phyloP scores from a whole-genome alignment of 2,329 filamentous ascomycete genomes.

The Diaporthe eres region DNA sequence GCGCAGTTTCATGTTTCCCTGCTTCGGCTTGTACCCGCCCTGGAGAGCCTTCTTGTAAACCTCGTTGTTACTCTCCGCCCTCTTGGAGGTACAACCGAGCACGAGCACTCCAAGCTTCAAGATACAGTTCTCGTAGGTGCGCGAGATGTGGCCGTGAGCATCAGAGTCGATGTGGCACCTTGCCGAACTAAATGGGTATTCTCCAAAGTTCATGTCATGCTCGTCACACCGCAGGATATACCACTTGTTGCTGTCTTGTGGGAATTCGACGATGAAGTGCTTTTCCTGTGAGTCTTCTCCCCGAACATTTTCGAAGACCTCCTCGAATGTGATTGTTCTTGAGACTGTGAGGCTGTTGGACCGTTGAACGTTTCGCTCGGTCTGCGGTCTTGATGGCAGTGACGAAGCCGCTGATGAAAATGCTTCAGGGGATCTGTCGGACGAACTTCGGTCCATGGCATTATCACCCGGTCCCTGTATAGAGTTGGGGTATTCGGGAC shows the following conservation, averaged over 20 bases:
- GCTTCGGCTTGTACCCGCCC: neutral
- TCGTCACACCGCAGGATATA: slow-evolving; percentile 14
- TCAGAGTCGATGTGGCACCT: neutral
- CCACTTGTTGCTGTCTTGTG: neutral
- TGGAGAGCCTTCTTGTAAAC: neutral
- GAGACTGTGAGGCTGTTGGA: neutral
- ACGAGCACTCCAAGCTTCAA: neutral
- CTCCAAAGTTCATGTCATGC: slow-evolving; percentile 6
- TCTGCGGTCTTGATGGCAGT: neutral
- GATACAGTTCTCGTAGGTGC: neutral
- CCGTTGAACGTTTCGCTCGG: neutral
- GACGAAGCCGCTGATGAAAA: neutral
- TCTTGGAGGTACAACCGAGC: neutral
- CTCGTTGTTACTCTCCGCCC: neutral
- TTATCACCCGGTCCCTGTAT: no score
- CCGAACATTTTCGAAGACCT: neutral
- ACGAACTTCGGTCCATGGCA: neutral
- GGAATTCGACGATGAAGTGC: slow-evolving; percentile 9
- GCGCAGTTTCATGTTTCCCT: no score
- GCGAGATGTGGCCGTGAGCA: neutral
- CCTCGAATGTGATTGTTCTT: neutral
- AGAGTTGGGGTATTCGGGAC: neutral
- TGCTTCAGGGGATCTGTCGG: no score
- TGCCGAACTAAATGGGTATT: neutral
- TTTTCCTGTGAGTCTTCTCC: neutral